A percentile compares a stretch with the other conserved stretches of the same genome.
Evolutionary conservation across 495 filamentous ascomycete genomes (phyloP).

Genomic region (Aspergillus heteromorphus): DNA sequence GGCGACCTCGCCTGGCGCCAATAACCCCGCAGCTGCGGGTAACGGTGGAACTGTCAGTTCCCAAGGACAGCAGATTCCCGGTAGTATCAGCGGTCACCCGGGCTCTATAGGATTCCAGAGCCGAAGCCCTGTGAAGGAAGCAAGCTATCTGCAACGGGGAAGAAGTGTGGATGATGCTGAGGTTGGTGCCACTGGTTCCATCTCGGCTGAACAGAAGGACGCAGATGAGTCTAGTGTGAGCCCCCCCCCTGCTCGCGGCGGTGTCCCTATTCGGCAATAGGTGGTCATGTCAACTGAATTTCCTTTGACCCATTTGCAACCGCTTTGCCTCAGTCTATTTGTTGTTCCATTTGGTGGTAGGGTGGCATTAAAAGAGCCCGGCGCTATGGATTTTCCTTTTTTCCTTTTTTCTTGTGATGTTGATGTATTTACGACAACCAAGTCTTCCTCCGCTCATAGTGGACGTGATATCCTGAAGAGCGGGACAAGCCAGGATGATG

Average conservation of each 20-base stretch:
- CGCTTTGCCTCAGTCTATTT: conserved; percentile 8
- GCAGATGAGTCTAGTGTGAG: conserved; percentile 28
- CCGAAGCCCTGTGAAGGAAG: conserved; percentile 82
- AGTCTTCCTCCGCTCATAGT: not conserved
- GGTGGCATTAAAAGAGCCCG: conserved; percentile 36
- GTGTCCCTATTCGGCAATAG: conserved; percentile 59
- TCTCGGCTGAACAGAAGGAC: conserved; percentile 30
- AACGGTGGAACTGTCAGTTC: conserved; percentile 41
- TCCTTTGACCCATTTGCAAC: conserved; percentile 2
- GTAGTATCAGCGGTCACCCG: conserved; percentile 41
- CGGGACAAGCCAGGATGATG: not conserved
- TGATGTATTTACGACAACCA: conserved; percentile 11
- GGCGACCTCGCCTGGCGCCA: conserved; percentile 61
- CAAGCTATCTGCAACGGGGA: conserved; percentile 72
- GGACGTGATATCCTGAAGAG: not conserved
- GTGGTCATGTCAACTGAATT: conserved; percentile 2
- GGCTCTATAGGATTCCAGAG: conserved; percentile 50
- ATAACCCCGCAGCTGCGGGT: conserved; percentile 29
- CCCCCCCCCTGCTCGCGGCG: conserved; percentile 47
- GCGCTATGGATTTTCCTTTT: conserved; percentile 34
- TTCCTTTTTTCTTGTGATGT: no score
- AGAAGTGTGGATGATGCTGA: conserved; percentile 66
- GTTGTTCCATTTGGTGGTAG: conserved; percentile 14
- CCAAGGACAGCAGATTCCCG: conserved; percentile 39
- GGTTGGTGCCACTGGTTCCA: conserved; percentile 21